Conservation (phyloP, 2,329 filamentous ascomycete species). For the Colletotrichum sojae region DNA sequence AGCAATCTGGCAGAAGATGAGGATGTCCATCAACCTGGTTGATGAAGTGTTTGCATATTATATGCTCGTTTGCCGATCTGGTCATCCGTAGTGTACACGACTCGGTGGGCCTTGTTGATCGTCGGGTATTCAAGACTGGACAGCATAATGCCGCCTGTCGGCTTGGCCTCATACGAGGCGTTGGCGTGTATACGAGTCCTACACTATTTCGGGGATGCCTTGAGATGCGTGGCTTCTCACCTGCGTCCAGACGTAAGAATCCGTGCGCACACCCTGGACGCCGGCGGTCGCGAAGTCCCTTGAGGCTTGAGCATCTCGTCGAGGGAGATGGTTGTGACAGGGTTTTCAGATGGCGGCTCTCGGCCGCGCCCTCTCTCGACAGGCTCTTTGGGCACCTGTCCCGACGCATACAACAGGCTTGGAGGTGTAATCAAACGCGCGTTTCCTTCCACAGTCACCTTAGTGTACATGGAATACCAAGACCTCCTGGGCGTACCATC, state of each 20-base stretch:
- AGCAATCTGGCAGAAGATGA: background rate
- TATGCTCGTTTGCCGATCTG: no score
- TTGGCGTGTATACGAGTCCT: background rate
- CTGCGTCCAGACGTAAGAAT: background rate
- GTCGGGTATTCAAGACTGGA: background rate
- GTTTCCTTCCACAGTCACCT: conserved; percentile 1
- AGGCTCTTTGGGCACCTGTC: background rate
- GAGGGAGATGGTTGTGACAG: background rate
- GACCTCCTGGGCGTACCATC: background rate
- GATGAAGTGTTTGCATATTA: background rate
- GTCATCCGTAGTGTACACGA: no score
- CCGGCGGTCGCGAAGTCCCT: background rate
- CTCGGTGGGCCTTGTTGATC: no score
- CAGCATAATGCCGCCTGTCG: background rate
- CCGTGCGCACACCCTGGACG: background rate
- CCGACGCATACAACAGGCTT: background rate
- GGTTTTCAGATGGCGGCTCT: conserved; percentile 9
- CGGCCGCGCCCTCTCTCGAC: background rate
- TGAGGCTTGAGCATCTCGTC: background rate
- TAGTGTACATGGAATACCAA: background rate
- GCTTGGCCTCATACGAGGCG: background rate
- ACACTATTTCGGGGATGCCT: background rate
- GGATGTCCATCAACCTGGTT: background rate
- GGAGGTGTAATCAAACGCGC: conserved; percentile 6
- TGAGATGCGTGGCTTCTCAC: conserved; percentile 7